Base-by-base conservation (phyloP, 2,329 filamentous ascomycete species). In the Penicillium sp. region DNA sequence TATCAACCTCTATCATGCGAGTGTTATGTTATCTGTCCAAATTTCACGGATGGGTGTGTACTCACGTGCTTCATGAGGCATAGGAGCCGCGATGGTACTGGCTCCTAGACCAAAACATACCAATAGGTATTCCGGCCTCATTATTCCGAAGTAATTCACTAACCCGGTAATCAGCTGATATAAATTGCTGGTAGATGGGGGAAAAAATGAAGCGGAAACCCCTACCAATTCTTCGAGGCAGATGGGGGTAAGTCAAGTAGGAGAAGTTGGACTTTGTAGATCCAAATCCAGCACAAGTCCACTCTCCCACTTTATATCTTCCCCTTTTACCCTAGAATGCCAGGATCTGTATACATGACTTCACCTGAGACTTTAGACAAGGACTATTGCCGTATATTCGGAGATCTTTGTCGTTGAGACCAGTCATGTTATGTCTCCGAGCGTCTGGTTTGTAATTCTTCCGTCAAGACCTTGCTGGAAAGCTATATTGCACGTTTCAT, bases 61-160 rank as follows among this genome's bases (percentile, higher is more conserved):
- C 58, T 28, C n/a, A 60, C 58, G 29, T 16, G 50, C 55, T 39
- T 58, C 37, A 13, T 29, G 31, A 10, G 59, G 51, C 23, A 61
- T 42, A 9, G 59, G 59, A 19, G 54, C 48, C 40, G 59, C 56
- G 51, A 61, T 37, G 40, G 56, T 42, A 37, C 47, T 48, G 24
- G 48, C 48, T 48, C 48, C 54, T 13, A 61, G 39, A 23, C 54
- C 23, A 7, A 59, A 43, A 21, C 59, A 48, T 28, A 55, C 50
- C 23, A 54, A 48, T 9, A 61, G 34, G 45, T 54, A 55, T 33
- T 31, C 42, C 10, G 42, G 42, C 42, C 42, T 31, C 42, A 45
- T 45, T 24, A 9, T 31, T 14, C 18, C 6, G 11, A 31, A 10
- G 6, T 2, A 8, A 3, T 14, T 43, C 10, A 43, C 39, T 43